A percentile compares a stretch with the other conserved stretches of the same genome.
These are phyloP conservation scores for Cochlearia excelsa DNA, from an alignment of 345 rosid genomes.

Conservation along the genomic window DNA sequence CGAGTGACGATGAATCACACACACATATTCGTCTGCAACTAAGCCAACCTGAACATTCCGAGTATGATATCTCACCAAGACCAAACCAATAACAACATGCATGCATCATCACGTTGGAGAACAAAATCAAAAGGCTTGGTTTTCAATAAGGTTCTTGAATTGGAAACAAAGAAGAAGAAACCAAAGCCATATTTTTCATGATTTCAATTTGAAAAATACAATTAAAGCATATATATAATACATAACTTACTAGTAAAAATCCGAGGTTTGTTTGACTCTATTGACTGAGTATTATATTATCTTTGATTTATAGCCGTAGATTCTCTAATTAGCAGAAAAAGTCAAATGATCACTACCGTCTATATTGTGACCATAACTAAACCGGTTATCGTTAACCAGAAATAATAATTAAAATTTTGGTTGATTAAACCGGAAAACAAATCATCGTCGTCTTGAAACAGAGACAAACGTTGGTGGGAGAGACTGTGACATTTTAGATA, in stretches of 20 bases:
- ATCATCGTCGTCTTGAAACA: constrained; percentile 11
- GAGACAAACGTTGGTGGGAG: constrained; percentile 29
- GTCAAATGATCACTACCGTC: no score
- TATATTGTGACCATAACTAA: no score
- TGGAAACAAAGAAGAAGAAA: constrained; percentile 20
- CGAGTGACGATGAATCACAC: constrained; percentile 31
- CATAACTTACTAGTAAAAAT: neutral
- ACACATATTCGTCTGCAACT: constrained; percentile 49
- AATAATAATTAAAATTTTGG: neutral
- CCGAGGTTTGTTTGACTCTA: constrained; percentile 10
- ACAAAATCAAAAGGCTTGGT: constrained; percentile 27
- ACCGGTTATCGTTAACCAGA: neutral
- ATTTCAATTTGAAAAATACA: constrained; percentile 22
- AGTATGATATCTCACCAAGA: constrained; percentile 37
- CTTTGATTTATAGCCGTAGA: neutral
- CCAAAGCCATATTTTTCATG: constrained; percentile 19
- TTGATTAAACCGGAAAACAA: neutral
- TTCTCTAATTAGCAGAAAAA: no score
- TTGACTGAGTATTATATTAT: constrained; percentile 9
- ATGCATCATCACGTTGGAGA: constrained; percentile 21
- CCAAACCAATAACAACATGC: constrained; percentile 25
- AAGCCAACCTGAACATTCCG: constrained; percentile 47
- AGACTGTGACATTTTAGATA: constrained; percentile 18
- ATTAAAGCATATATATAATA: constrained; percentile 16
- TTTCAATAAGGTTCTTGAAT: constrained; percentile 17